Base-by-base conservation (phyloP, 1,284 basidiomycete species). In the Cutaneotrichosporon curvatum region DNA sequence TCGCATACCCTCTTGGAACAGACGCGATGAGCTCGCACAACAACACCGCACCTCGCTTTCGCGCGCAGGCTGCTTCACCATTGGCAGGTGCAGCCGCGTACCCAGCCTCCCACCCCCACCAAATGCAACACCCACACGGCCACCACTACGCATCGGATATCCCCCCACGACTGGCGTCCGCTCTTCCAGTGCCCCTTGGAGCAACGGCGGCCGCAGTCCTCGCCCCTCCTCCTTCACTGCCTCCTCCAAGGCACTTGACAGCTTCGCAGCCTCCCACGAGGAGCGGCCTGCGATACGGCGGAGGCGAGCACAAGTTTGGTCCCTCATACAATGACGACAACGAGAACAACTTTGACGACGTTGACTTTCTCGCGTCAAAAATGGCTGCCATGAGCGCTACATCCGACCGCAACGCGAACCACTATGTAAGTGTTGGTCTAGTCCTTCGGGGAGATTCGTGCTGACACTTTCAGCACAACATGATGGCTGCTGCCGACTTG, bases 321-420 rank as follows among this genome's bases (percentile, higher is more conserved):
- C 67, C 67, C 5, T 60, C 55, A 2, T 68, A 67, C 47, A 62
- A 58, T 37, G 65, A 65, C 34, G 67, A 69, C 31, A 65, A 69
- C 42, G 67, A 69, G 47, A 63, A 61, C 2, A n/a, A n/a, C n/a
- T n/a, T n/a, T n/a, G 67, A 69, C 48, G 67, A 69, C 44, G 58
- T 62, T 6, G 60, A 58, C 34, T 67, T 61, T 37, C 63, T 69
- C n/a, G 62, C 67, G 11, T 48, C 54, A 2, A 61, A 62, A 45
- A 67, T 69, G 65, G 60, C 62, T 11, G 39, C n/a, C n/a, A n/a
- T n/a, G n/a, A n/a, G n/a, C n/a, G n/a, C n/a, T n/a, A n/a, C n/a
- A n/a, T n/a, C n/a, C n/a, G n/a, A n/a, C n/a, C n/a, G n/a, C n/a
- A n/a, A n/a, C 25, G 25, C 25, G 12, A 12, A 7, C 25, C 25